Evolutionary conservation across 352 stramenopile genomes (phyloP), one percentile per base, ranked within the genome.

Genomic region (Poterioochromonas sp.): DNA sequence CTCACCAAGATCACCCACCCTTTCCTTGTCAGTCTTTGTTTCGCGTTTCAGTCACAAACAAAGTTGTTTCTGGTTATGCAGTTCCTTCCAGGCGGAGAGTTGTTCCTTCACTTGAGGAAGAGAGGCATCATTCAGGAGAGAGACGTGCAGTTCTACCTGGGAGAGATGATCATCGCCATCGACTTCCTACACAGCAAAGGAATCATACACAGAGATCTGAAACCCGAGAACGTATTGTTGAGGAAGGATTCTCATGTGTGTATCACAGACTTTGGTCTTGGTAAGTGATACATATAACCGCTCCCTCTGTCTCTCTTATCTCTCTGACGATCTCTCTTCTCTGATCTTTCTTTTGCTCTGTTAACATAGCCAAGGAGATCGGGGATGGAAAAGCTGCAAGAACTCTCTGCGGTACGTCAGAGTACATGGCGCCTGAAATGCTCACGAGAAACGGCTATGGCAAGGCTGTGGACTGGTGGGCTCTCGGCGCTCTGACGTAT

Each of bases 1-100:
- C 87, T 99, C 35, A 95, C 90, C 47, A 92, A 96, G 79, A 89
- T 96, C 44, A 88, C 97, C 40, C 94, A 99, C 82, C 96, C 96
- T 1, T 99, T 99, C 85, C 96, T 99, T 54, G 95, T 98, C 1
- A 89, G 86, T 1, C 90, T 99, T 76, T 89, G 95, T 26, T 99
- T 95, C 83, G 93, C 92, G 26, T 99, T 78, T 70, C 96, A 99
- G 87, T 95, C 91, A 11, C 83, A 84, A 29, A 84, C 88, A 47
- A 94, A 94, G 64, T 81, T 99, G 11, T 99, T 99, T 80, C 94
- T 99, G 68, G 91, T 98, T 58, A 93, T 98, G 83, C 93, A 98
- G 79, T 98, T 97, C 79, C 94, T 96, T 63, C 87, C 92, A 0
- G 94, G 95, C 32, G 96, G 96, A 65, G 96, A 99, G 84, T 85